Conservation (phyloP, 495 filamentous ascomycete genomes). For the Penicillium pancosmium region DNA sequence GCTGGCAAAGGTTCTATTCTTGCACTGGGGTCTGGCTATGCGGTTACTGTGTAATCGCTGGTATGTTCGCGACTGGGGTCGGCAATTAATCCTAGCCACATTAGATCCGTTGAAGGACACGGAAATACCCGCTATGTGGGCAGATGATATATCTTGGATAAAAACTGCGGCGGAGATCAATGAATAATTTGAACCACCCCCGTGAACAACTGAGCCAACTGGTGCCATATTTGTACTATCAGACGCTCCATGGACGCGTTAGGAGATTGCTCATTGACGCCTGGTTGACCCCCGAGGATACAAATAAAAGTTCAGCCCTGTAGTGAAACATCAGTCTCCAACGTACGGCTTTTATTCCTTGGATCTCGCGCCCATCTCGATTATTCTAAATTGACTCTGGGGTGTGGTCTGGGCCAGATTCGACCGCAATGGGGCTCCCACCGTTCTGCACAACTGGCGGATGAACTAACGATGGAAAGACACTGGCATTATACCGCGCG, state of each 20-base stretch:
- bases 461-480: no score
- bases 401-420: no score
- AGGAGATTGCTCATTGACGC: neutral
- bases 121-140: conserved; percentile 36
- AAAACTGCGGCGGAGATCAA: conserved; percentile 26
- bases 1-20: conserved; percentile 40
- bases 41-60: conserved; percentile 41
- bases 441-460: no score
- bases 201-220: neutral
- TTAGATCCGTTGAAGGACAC: conserved; percentile 24
- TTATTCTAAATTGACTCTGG: neutral
- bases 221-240: neutral
- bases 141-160: conserved; percentile 39
- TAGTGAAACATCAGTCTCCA: neutral
- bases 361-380: neutral
- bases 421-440: no score
- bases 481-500: no score
- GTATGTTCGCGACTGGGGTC: conserved; percentile 42
- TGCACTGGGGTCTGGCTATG: conserved; percentile 41
- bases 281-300: neutral
- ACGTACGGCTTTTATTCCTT: neutral
- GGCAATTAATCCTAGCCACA: conserved; percentile 37
- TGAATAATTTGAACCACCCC: neutral
- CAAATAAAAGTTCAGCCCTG: neutral
- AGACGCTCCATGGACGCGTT: neutral